Percentiles rank a stretch among this genome's conserved stretches.
Evolutionary conservation across 108 stramenopile species (phyloP).

Genomic region (Stephanodiscus triporus): DNA sequence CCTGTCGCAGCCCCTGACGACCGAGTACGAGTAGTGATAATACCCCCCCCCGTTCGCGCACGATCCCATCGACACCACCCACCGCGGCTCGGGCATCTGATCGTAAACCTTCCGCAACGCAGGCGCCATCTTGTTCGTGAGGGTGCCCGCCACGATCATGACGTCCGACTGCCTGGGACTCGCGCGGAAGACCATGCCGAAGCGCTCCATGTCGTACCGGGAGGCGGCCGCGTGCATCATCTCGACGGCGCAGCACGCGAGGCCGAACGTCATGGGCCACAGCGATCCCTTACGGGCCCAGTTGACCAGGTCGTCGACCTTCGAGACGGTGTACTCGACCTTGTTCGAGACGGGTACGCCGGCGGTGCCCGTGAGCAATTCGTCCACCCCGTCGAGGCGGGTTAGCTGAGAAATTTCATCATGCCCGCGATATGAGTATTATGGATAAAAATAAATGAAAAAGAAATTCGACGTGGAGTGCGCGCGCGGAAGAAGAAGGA

Average conservation of each 20-base stretch:
- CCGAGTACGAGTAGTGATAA: conserved; percentile 99
- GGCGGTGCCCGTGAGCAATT: conserved; percentile 63
- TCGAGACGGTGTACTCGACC: conserved; percentile 98
- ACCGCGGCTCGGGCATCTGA: conserved; percentile 99
- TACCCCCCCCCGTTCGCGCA: conserved; percentile 99
- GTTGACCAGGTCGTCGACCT: conserved; percentile 98
- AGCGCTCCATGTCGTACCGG: conserved; percentile 99
- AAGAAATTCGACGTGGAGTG: no score
- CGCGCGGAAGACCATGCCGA: conserved; percentile 97
- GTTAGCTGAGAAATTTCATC: conserved; percentile 53
- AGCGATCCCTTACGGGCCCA: conserved; percentile 99
- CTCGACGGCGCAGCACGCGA: conserved; percentile 99
- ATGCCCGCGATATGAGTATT: background rate
- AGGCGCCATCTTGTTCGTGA: conserved; percentile 99
- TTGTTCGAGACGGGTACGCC: conserved; percentile 83
- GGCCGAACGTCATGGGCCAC: conserved; percentile 99
- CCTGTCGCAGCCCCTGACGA: conserved; percentile 97
- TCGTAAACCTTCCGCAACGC: conserved; percentile 99
- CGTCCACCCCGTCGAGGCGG: conserved; percentile 78
- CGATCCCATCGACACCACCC: conserved; percentile 99
- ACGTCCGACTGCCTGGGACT: conserved; percentile 96
- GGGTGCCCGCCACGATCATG: conserved; percentile 99
- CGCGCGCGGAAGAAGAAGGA: no score
- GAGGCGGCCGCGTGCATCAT: conserved; percentile 99
- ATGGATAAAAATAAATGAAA: no score